Evolutionary conservation across 2,329 filamentous ascomycete species (phyloP).

Genomic region (Penicillium frequentans): DNA sequence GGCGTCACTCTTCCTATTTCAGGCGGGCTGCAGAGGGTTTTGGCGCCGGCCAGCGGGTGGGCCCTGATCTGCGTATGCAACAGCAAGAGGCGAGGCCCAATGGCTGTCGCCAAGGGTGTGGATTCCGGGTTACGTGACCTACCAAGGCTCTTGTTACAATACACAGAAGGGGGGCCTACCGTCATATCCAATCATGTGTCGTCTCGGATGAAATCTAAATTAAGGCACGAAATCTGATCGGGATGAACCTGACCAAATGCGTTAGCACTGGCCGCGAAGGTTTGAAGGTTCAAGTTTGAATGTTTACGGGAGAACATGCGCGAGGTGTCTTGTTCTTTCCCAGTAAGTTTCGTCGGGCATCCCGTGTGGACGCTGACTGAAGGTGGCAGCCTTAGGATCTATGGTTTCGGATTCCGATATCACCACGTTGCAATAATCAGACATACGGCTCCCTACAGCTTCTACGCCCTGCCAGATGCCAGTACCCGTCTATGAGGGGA

Average conservation of each 20-base stretch:
- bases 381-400: neutral
- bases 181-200: neutral
- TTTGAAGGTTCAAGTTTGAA: neutral
- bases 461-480: neutral
- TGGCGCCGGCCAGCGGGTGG: conserved; percentile 17
- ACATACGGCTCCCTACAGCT: neutral
- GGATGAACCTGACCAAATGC: conserved; percentile 9
- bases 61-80: conserved; percentile 25
- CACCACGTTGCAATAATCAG: neutral
- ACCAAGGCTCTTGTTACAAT: conserved; percentile 4
- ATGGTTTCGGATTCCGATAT: neutral
- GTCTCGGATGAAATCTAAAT: conserved; percentile 7
- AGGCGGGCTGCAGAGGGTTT: conserved; percentile 23
- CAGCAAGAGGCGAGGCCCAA: conserved; percentile 2
- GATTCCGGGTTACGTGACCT: conserved; percentile 1
- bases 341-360: neutral
- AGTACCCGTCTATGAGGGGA: neutral
- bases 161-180: neutral
- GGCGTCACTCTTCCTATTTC: conserved; percentile 27
- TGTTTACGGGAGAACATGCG: neutral
- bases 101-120: neutral
- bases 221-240: conserved; percentile 10
- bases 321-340: neutral
- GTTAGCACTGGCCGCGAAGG: conserved; percentile 4
- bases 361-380: too few species aligned